Base-by-base conservation (phyloP, 2,329 filamentous ascomycete genomes). In the Colletotrichum eleusines region DNA sequence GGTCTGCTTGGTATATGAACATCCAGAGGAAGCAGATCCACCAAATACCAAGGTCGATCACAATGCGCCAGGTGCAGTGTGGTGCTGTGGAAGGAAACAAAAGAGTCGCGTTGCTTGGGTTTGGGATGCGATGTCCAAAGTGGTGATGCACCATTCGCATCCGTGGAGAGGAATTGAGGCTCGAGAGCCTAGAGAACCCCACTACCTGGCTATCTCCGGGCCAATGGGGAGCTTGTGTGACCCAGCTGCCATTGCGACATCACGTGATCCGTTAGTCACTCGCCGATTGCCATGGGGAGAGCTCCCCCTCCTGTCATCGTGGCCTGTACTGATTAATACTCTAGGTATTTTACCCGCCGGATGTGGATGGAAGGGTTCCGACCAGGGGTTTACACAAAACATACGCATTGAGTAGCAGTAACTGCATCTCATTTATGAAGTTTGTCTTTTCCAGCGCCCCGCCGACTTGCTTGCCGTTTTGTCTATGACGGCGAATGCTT, bases 111-210 rank as follows among this genome's bases (percentile, higher is more conserved):
- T 72, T 40, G 61, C 69, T 71, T 68, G 46, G 61, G 55, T 26
- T 55, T 70, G 65, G 69, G 66, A 57, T 70, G 69, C 66, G 57
- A 72, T 69, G 66, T 55, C 66, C 66, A 31, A 60, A 61, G 50
- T 72, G 69, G 69, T 72, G 69, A 72, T 72, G 69, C 60, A 60
- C 51, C 44, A 70, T 70, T 72, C 69, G 50, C 64, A 71, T 44
- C 58, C 66, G 60, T 70, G 66, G 69, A 60, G 65, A 71, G 69
- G 64, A 63, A 71, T 69, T 71, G 64, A 72, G 69, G 69, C 60
- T 71, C 59, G 66, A 69, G 60, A 70, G 66, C 54, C 69, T 57
- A 44, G 26, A 50, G 26, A 14, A 46, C 69, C 69, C 69, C 69
- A 72, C 66, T 66, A n/a, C 14, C n/a, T 54, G 40, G 55, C 23